Base-by-base conservation (phyloP, 1,284 basidiomycete species). In the Flammula alnicola region DNA sequence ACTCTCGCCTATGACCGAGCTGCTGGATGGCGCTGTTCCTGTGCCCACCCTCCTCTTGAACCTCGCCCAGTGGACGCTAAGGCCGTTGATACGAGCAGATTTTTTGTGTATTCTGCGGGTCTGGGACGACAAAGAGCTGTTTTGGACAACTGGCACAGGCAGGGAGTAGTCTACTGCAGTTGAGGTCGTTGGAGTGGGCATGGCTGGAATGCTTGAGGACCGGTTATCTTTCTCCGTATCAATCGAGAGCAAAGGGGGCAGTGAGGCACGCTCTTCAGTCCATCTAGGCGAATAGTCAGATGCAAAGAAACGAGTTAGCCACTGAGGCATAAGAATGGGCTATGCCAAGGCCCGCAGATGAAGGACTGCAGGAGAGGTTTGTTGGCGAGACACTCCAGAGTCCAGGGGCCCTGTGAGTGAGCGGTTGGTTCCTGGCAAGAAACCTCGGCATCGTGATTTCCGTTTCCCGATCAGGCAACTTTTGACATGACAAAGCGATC, bases 11-110 rank as follows among this genome's bases (percentile, higher is more conserved):
- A 71, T 46, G 7, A 67, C 40, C 1, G 74, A 75, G 37, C 67
- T 69, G 40, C 63, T 72, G 4, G 73, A 74, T 2, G 73, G 73
- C 16, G 70, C 70, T 12, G 70, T 65, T 5, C 67, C 71, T 1
- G 72, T 67, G 6, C 72, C 73, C 22, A 76, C 63, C 14, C 69
- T 69, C 45, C 61, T 66, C 57, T 66, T 70, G 58, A 76, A 65
- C 12, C 49, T 61, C 5, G 60, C 63, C 74, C 73, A 76, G 30
- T 65, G 61, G 20, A 58, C 52, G 16, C 56, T 56, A 16, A 70
- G 48, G n/a, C 59, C 47, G 16, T 52, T 56, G 41, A 69, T 57
- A 5, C 63, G 65, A 39, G 63, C 59, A 27, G 43, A 38, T 31
- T 64, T 66, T 54, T 59, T 65, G 42, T 57, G 51, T 27, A 42